Conservation (phyloP, 2,329 filamentous ascomycete genomes). For the Epichloe gansuensis region DNA sequence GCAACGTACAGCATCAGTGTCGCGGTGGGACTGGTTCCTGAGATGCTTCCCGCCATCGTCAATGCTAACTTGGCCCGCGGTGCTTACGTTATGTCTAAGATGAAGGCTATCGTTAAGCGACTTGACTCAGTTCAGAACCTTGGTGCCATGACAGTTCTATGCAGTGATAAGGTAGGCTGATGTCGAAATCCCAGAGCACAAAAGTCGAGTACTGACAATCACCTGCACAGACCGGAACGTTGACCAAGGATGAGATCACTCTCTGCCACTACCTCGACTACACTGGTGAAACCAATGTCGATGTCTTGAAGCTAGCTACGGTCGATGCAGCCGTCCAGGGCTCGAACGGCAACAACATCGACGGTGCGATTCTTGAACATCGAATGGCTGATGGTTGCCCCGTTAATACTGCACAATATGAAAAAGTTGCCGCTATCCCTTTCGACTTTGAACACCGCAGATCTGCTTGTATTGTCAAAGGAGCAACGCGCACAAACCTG, state of each 20-base stretch:
- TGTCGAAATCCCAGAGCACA: neutral
- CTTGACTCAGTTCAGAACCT: conserved; percentile 19
- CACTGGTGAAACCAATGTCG: conserved; percentile 8
- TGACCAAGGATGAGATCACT: conserved; percentile 19
- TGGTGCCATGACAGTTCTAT: conserved; percentile 18
- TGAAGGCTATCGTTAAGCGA: conserved; percentile 25
- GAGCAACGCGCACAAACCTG: conserved; percentile 12
- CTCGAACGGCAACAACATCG: conserved; percentile 17
- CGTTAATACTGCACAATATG: conserved; percentile 11
- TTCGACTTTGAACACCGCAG: conserved; percentile 17
- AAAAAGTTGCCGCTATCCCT: conserved; percentile 13
- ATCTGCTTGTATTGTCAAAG: conserved; percentile 13
- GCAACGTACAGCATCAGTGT: conserved; percentile 19
- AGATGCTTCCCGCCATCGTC: conserved; percentile 20
- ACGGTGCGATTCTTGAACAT: conserved; percentile 13
- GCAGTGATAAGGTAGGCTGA: conserved; percentile 17
- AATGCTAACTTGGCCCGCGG: conserved; percentile 18
- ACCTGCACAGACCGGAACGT: conserved; percentile 14
- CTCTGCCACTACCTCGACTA: conserved; percentile 13
- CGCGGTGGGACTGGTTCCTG: conserved; percentile 17
- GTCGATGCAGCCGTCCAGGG: conserved; percentile 16
- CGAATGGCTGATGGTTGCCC: conserved; percentile 6
- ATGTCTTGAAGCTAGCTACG: conserved; percentile 15
- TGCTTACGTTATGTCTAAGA: conserved; percentile 16
- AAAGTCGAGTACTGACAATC: neutral